Evolutionary conservation across 1,284 basidiomycete species (phyloP).

Genomic region (Afroboletus lepidellus): DNA sequence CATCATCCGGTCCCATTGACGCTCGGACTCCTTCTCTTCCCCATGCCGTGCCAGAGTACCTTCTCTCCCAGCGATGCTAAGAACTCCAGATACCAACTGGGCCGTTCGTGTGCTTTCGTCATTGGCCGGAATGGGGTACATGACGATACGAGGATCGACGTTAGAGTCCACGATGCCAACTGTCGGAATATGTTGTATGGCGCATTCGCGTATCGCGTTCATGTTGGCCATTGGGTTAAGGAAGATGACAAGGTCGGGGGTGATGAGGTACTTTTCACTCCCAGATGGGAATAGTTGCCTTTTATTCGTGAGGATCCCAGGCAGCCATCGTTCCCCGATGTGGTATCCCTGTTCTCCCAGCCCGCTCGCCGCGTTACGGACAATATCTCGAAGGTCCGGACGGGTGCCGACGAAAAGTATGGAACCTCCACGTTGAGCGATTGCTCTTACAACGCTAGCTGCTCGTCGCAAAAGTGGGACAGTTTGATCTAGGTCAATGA

Average conservation of each 20-base stretch:
- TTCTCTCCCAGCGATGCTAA: constrained; percentile 90
- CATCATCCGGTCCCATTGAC: constrained; percentile 27
- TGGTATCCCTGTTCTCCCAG: constrained; percentile 78
- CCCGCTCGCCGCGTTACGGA: constrained; percentile 79
- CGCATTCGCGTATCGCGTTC: constrained; percentile 84
- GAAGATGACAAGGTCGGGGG: constrained; percentile 87
- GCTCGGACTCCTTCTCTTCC: constrained; percentile 16
- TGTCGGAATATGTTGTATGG: constrained; percentile 80
- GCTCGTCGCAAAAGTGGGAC: constrained; percentile 90
- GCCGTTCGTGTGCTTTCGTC: constrained; percentile 91
- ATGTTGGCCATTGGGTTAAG: constrained; percentile 87
- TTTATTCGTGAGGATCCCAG: constrained; percentile 92
- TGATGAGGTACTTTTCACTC: constrained; percentile 58
- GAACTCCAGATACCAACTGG: constrained; percentile 86
- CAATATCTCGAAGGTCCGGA: constrained; percentile 71
- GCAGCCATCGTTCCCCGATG: constrained; percentile 88
- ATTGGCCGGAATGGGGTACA: constrained; percentile 98
- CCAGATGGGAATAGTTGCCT: constrained; percentile 72
- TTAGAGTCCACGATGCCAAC: constrained; percentile 93
- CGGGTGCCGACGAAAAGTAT: constrained; percentile 91
- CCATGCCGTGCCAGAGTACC: constrained; percentile 50
- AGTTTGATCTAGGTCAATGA: constrained; percentile 96
- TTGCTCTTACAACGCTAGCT: constrained; percentile 80
- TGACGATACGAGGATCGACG: constrained; percentile 93
- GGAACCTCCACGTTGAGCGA: constrained; percentile 81